These are phyloP conservation scores for Spinellus fusiger DNA, from an alignment of 192 early-diverging fungal species.

Conservation along the genomic window DNA sequence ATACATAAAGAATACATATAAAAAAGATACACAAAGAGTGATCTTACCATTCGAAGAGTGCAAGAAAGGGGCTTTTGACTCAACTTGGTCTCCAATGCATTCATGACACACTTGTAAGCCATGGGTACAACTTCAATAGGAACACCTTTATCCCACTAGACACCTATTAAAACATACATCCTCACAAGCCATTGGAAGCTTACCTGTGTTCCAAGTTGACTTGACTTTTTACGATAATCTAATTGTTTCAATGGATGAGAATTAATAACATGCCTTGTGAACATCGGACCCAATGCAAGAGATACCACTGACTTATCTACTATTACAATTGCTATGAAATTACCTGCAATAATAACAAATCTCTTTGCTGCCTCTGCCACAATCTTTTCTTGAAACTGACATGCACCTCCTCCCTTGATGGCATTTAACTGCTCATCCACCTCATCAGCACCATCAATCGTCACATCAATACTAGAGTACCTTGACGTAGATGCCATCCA, in stretches of 20 bases:
- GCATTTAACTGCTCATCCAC: slow-evolving; percentile 79
- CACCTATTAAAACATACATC: neutral
- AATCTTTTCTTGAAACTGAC: slow-evolving; percentile 89
- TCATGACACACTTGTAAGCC: slow-evolving; percentile 62
- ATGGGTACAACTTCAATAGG: slow-evolving; percentile 89
- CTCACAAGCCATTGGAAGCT: neutral
- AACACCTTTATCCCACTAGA: slow-evolving; percentile 72
- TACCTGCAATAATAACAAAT: slow-evolving; percentile 81
- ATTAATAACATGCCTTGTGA: neutral
- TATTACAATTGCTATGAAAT: neutral
- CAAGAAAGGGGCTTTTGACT: slow-evolving; percentile 37
- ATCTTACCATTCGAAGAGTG: slow-evolving; percentile 69
- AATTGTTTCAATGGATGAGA: neutral
- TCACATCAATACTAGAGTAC: slow-evolving; percentile 69
- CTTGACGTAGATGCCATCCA: slow-evolving; percentile 85
- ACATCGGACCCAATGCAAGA: too few species aligned
- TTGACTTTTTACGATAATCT: slow-evolving; percentile 82
- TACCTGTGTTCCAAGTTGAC: slow-evolving; percentile 25
- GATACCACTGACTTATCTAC: neutral
- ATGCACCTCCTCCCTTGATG: slow-evolving; percentile 86
- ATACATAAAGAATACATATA: slow-evolving; percentile 86
- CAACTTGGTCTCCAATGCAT: slow-evolving; percentile 39
- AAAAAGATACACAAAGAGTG: slow-evolving; percentile 77
- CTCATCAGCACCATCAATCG: slow-evolving; percentile 93
- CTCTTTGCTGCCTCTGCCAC: slow-evolving; percentile 75